These are phyloP conservation scores for Agapanthus africanus DNA, from an alignment of 106 monocot species.

Conservation along the genomic window DNA sequence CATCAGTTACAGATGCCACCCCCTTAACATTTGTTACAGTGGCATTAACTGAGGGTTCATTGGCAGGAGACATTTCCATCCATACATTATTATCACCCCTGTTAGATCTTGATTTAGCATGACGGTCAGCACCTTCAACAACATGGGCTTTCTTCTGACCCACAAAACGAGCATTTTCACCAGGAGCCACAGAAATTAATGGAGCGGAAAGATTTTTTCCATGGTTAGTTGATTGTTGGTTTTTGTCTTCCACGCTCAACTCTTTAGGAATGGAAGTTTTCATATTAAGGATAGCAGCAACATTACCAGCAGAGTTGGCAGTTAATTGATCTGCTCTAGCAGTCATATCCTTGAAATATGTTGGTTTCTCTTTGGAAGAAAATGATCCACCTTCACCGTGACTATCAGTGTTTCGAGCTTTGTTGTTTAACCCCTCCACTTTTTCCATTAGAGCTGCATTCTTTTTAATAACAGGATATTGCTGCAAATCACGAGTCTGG, in stretches of 20 bases:
- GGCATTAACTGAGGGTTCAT: conserved; percentile 13
- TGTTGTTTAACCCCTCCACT: conserved; percentile 50
- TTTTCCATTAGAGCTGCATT: conserved; percentile 54
- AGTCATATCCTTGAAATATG: conserved; percentile 12
- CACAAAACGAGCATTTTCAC: conserved; percentile 17
- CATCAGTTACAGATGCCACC: conserved; percentile 3
- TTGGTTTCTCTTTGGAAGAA: conserved; percentile 14
- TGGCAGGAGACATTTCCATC: conserved; percentile 25
- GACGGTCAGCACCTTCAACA: conserved; percentile 18
- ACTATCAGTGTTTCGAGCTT: conserved; percentile 41
- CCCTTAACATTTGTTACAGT: background rate
- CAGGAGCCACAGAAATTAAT: conserved; percentile 14
- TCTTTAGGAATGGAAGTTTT: background rate
- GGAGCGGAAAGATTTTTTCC: conserved; percentile 4
- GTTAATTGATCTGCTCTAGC: conserved; percentile 7
- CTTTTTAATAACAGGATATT: conserved; percentile 37
- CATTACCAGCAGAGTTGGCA: conserved; percentile 1
- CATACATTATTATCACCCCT: conserved; percentile 19
- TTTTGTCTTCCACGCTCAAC: conserved; percentile 2
- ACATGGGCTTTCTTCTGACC: conserved; percentile 17
- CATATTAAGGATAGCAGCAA: background rate
- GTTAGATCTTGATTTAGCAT: conserved; percentile 21
- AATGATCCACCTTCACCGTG: conserved; percentile 13
- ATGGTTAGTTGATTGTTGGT: background rate
- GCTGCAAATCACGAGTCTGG: conserved; percentile 6